These are phyloP conservation scores for Dryadomyces sulphureus DNA, from an alignment of 2,329 filamentous ascomycete species.

Conservation along the genomic window DNA sequence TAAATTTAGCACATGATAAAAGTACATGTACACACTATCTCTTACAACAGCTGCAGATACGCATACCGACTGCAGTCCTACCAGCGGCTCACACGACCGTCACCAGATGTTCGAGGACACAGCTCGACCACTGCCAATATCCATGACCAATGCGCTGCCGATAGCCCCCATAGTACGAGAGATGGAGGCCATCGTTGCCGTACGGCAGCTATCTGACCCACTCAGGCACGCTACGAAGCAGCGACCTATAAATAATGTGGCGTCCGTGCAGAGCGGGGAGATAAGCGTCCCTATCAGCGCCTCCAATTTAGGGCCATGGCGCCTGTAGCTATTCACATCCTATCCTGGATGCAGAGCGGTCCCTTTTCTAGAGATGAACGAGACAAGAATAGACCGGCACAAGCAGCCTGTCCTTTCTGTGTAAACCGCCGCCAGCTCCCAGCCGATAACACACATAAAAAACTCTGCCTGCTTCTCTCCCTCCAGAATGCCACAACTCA, in stretches of 20 bases:
- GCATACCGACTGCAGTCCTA: too few species aligned
- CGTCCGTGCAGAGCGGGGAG: not conserved
- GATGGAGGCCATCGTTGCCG: too few species aligned
- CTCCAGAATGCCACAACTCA: conserved; percentile 1
- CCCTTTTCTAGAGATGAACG: not conserved
- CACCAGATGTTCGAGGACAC: too few species aligned
- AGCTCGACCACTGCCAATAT: too few species aligned
- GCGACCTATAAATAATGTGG: not conserved
- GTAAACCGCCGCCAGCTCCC: not conserved
- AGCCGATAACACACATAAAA: not conserved
- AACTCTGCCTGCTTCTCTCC: not conserved
- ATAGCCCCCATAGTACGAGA: too few species aligned
- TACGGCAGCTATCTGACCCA: too few species aligned
- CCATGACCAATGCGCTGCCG: too few species aligned
- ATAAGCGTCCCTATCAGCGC: not conserved
- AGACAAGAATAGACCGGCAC: not conserved
- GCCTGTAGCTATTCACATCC: not conserved
- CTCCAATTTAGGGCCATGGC: not conserved
- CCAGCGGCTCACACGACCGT: too few species aligned
- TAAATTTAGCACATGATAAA: too few species aligned
- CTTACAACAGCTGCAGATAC: too few species aligned
- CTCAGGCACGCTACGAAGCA: too few species aligned
- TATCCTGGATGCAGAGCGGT: not conserved
- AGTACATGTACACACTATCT: too few species aligned
- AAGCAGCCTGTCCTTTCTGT: not conserved